Base-by-base conservation (phyloP, 2,329 filamentous ascomycete genomes). In the Penicillium sp. region DNA sequence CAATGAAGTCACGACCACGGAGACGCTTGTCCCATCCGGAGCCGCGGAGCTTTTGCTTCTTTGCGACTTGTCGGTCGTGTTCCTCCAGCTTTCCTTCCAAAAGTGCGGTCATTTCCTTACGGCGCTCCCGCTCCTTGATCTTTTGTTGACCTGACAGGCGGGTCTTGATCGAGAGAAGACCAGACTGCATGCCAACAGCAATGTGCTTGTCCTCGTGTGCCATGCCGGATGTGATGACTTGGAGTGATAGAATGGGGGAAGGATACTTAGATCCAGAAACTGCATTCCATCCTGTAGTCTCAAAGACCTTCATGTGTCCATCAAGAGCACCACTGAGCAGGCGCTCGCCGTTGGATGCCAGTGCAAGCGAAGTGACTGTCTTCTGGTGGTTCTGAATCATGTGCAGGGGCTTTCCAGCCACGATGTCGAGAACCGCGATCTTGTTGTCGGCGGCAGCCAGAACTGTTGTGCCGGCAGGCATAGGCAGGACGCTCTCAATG, bases 261-360 rank as follows among this genome's bases (percentile, higher is more conserved):
- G 90, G 87, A 73, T 97, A 99, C 75, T 97, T 99, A 55, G 88
- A 85, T 47, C 90, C 93, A 36, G 90, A 88, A n/a, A 97, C 92
- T 7, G 97, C 89, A 68, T 96, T 96, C 94, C 94, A 99, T 46
- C 85, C 87, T 0, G 86, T 86, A 1, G 92, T 96, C 74, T 97
- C 93, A 65, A 95, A 97, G 36, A 99, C 85, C 76, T 99, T 99
- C 76, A 97, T 86, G 73, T 97, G 94, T 9, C 94, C 95, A 71
- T 99, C 94, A 42, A 99, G 80, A 18, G 87, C 91, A 72, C 91
- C 94, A 59, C 87, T 92, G 49, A 99, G 83, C 51, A 99, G 81
- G 46, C 94, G 85, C 46, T 85, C 85, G 43, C 89, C 89, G 61
- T 88, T 84, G 42, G 90, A 92, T 7, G 91, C 92, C 31, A 95